Percentiles rank a stretch among this genome's conserved stretches.
Conservation (phyloP, 345 rosid species). For the Zanthoxylum bungeanum region DNA sequence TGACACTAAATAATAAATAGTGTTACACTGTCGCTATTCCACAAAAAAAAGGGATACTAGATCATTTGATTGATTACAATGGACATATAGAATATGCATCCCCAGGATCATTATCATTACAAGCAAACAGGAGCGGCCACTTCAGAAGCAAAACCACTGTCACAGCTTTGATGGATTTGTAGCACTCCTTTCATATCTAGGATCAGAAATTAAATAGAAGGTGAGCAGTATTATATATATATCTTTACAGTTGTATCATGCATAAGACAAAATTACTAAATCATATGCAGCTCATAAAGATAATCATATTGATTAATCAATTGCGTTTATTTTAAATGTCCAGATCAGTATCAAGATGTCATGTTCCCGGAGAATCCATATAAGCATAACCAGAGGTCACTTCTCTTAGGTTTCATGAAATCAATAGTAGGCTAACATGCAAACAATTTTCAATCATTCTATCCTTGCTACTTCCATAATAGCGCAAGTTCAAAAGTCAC, state of each 20-base stretch:
- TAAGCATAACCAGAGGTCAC: neutral
- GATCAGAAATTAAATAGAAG: neutral
- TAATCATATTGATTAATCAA: neutral
- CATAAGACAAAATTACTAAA: neutral
- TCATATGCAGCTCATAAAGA: neutral
- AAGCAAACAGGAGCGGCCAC: neutral
- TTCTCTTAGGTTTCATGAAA: neutral
- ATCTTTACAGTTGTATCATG: neutral
- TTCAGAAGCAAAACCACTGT: neutral
- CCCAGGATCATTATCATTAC: neutral
- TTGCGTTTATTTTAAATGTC: neutral
- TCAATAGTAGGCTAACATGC: neutral
- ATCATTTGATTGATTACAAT: neutral
- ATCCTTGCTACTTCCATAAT: neutral
- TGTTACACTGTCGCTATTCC: neutral
- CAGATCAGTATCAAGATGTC: neutral
- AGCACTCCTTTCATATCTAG: slow-evolving; percentile 58
- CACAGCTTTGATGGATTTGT: slow-evolving; percentile 50
- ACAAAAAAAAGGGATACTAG: too few relatives aligned
- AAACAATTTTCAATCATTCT: neutral
- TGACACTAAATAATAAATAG: neutral
- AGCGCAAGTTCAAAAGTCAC: too few relatives aligned
- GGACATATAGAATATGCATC: neutral
- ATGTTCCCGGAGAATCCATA: neutral
- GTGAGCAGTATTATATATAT: neutral